Base-by-base conservation (phyloP, 2,329 filamentous ascomycete genomes). In the Tolypocladium capitatum region DNA sequence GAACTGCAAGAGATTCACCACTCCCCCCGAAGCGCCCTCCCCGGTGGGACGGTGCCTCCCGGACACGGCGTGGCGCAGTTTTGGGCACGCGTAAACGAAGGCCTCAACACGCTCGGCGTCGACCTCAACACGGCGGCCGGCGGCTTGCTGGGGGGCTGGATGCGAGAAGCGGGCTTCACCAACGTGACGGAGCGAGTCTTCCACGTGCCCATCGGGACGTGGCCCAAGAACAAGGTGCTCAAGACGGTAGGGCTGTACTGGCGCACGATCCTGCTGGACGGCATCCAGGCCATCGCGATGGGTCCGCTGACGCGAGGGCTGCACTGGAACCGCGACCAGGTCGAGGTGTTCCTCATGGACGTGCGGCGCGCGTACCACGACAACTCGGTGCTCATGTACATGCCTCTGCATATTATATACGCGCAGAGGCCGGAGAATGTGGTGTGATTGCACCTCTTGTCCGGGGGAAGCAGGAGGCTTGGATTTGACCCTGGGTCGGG, bases 1-100 rank as follows among this genome's bases (percentile, higher is more conserved):
- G 75, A 78, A 53, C 59, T 76, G 31, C 73, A 76, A 55, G 74
- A 78, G 56, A 71, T 76, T 21, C 67, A 75, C 46, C 72, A 75
- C 56, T 63, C 62, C 46, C 73, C 73, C 3, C 62, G 66, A 47
- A 71, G 66, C 47, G 66, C 71, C 38, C 66, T 68, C 41, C 59
- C 60, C 32, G 66, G 62, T 18, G 61, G 60, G 36, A 62, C 57
- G 34, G 58, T 75, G 46, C 52, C 65, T 0, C 49, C 59, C 1
- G 58, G 67, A 16, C 67, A 74, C 49, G 63, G 66, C 2, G 63
- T 76, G 14, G 62, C 66, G 5, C 60, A 68, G 48, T 76, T 72
- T 53, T 76, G 73, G 71, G 54, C 58, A 5, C 59, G 68, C 31
- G 67, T 77, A 20, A 66, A 58, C 11, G 59, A 69, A 18, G 74